phyloP scores from a whole-genome alignment of 768 basidiomycete species.

The Lentinula detonsa region DNA sequence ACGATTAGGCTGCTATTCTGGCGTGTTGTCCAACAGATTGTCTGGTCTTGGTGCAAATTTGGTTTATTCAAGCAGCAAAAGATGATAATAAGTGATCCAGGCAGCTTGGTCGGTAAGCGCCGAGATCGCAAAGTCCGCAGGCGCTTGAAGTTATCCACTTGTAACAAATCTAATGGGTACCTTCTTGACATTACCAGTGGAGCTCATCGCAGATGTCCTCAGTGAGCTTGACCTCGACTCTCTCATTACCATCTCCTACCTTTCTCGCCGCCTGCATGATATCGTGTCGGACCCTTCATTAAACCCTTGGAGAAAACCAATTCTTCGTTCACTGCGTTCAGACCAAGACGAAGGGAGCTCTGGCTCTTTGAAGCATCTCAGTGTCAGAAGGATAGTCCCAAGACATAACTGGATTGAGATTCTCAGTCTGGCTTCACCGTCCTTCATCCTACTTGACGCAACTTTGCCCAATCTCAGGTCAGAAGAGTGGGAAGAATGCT shows the following conservation, averaged over 20 bases:
- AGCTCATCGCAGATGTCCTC: constrained; percentile 68
- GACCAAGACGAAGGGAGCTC: constrained; percentile 35
- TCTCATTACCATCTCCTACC: constrained; percentile 50
- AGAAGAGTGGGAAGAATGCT: constrained; percentile 72
- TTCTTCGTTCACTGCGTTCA: constrained; percentile 47
- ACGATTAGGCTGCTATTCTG: no score
- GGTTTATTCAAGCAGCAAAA: no score
- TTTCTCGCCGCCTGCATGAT: constrained; percentile 52
- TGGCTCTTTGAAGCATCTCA: constrained; percentile 43
- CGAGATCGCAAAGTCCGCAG: no score
- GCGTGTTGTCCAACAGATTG: no score
- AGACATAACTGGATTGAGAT: constrained; percentile 80
- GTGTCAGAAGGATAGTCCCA: constrained; percentile 59
- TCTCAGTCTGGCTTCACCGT: constrained; percentile 51
- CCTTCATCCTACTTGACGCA: constrained; percentile 61
- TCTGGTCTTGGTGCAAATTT: no score
- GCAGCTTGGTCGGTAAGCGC: no score
- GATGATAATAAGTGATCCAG: no score
- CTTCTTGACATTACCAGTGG: constrained; percentile 63
- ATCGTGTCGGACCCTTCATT: constrained; percentile 59
- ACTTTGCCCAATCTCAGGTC: constrained; percentile 64
- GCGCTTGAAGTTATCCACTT: no score
- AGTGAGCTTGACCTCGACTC: constrained; percentile 60
- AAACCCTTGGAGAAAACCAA: constrained; percentile 74
- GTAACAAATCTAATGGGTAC: constrained; percentile 5